A percentile compares a stretch with the other conserved stretches of the same genome.
phyloP scores from a whole-genome alignment of 441 rosid species.

The Flueggea neowawraea region DNA sequence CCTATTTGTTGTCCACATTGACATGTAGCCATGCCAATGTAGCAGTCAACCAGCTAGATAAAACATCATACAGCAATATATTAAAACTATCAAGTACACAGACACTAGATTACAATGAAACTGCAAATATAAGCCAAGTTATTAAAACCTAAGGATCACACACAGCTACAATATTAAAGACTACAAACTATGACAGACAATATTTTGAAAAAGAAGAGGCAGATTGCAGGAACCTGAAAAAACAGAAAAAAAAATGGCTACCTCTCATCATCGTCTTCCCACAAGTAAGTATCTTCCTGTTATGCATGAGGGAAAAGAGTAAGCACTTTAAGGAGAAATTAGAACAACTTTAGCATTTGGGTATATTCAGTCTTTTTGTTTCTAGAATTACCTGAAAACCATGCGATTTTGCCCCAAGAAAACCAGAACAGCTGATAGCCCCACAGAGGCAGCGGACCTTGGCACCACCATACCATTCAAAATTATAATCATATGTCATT shows the following conservation, averaged over 20 bases:
- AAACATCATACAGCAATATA: no score
- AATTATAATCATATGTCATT: conserved; percentile 82
- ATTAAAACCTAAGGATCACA: no score
- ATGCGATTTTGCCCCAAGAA: conserved; percentile 97
- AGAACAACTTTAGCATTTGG: no score
- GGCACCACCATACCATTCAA: conserved; percentile 97
- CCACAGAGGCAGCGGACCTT: conserved; percentile 98
- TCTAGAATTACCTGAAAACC: conserved; percentile 75
- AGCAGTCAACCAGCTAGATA: no score
- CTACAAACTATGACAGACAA: no score
- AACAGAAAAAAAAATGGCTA: conserved; percentile 19
- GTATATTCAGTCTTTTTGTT: neutral
- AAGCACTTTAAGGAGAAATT: neutral
- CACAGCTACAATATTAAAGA: no score
- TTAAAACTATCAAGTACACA: no score
- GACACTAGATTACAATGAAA: no score
- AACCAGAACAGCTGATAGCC: conserved; percentile 80
- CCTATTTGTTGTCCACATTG: no score
- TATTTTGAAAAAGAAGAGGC: no score
- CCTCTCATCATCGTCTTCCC: conserved; percentile 99
- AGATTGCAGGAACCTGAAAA: neutral
- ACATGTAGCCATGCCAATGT: no score
- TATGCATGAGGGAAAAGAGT: neutral
- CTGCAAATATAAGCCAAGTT: no score
- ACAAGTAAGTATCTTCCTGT: conserved; percentile 90